phyloP scores from a whole-genome alignment of 169 alveolate genomes.

The Babesia bigemina region DNA sequence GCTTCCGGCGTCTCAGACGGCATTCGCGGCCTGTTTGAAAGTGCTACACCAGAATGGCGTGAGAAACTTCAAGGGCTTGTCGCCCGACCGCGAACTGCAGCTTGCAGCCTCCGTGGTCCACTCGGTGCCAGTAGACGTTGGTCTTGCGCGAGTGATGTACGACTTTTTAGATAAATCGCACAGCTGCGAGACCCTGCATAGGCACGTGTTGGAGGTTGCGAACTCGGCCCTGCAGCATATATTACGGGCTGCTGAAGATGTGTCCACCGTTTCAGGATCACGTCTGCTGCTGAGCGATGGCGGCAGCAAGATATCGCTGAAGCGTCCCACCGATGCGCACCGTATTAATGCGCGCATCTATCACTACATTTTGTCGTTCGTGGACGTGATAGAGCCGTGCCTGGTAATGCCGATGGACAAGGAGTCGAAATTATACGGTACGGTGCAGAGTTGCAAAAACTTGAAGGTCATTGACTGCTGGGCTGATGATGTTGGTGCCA shows the following conservation, averaged over 20 bases:
- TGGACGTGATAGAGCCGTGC: conserved; percentile 36
- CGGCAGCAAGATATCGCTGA: conserved; percentile 60
- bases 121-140: conserved; percentile 29
- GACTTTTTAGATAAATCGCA: conserved; percentile 50
- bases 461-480: conserved; percentile 16
- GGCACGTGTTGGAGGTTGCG: conserved; percentile 44
- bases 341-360: conserved; percentile 31
- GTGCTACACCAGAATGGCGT: conserved; percentile 32
- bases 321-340: conserved; percentile 58
- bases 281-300: conserved; percentile 55
- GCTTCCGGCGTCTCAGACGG: conserved; percentile 43
- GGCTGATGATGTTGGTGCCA: conserved; percentile 61
- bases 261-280: conserved; percentile 28
- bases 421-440: conserved; percentile 24
- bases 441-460: conserved; percentile 36
- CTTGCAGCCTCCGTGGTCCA: conserved; percentile 31
- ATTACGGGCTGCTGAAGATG: conserved; percentile 1
- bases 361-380: conserved; percentile 21
- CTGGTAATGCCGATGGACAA: conserved; percentile 5
- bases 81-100: conserved; percentile 13
- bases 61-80: neutral
- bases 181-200: conserved; percentile 49
- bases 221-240: conserved; percentile 53
- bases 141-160: conserved; percentile 21
- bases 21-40: conserved; percentile 21